A percentile compares a stretch with the other conserved stretches of the same genome.
Evolutionary conservation across 345 rosid species (phyloP).

Genomic region (Microthlaspi erraticum): DNA sequence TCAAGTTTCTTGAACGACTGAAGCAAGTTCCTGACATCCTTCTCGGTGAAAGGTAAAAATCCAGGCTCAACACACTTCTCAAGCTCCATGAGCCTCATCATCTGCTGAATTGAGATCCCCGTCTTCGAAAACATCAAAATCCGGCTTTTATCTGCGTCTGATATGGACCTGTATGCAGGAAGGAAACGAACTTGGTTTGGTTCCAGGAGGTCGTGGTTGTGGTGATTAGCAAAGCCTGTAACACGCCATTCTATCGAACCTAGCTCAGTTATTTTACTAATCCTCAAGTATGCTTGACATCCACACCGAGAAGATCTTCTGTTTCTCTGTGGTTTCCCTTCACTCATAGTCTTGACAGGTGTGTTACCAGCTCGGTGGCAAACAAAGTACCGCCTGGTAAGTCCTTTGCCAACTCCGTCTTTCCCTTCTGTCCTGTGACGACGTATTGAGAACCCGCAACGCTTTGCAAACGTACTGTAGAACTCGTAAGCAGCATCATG

Average conservation of each 20-base stretch:
- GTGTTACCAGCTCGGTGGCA: constrained; percentile 99
- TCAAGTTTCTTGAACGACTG: constrained; percentile 87
- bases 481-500: constrained; percentile 95
- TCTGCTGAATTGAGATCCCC: constrained; percentile 94
- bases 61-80: constrained; percentile 98
- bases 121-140: constrained; percentile 98
- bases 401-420: constrained; percentile 96
- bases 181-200: constrained; percentile 95
- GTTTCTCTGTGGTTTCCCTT: constrained; percentile 85
- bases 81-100: constrained; percentile 99
- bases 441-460: constrained; percentile 91
- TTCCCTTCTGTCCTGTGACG: constrained; percentile 97
- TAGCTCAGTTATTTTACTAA: constrained; percentile 73
- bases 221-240: constrained; percentile 89
- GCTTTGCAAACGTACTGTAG: constrained; percentile 83
- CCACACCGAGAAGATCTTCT: constrained; percentile 93
- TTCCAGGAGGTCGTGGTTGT: constrained; percentile 87
- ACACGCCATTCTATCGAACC: constrained; percentile 92
- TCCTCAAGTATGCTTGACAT: constrained; percentile 89
- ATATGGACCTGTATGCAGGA: constrained; percentile 93
- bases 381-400: constrained; percentile 92
- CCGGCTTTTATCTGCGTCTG: constrained; percentile 87
- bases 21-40: constrained; percentile 95
- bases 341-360: constrained; percentile 71
- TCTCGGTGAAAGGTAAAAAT: constrained; percentile 89